Evolutionary conservation across 129 eudicot genomes (phyloP), one percentile per base, ranked within the genome.

Genomic region (Saussurea involucrata): DNA sequence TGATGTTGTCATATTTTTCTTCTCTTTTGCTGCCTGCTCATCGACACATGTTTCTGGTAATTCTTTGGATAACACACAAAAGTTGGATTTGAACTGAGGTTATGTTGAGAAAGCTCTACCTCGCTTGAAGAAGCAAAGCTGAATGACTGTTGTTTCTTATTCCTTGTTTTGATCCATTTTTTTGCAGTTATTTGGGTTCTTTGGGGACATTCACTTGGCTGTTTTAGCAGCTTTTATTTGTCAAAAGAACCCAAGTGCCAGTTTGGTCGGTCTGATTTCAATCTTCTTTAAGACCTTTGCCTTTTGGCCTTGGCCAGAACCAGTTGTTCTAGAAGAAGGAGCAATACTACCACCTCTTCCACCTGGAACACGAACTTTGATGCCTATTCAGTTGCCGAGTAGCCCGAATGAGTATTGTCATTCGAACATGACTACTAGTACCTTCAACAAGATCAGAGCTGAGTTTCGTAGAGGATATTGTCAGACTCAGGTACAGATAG

Each of bases 221-320:
- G 80, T 91, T 46, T 83, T 91, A 66, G 73, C 81, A 20, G 93
- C 97, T 55, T 76, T 84, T 60, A 37, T 88, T 70, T 88, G 91
- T 58, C 80, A 57, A 74, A 85, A 82, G 77, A 74, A 84, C 65
- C 91, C 87, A 55, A 64, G 68, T 77, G 81, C 80, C 12, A 79
- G 80, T 36, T 84, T 91, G 78, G 74, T 63, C 74, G 75, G 32
- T 60, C 76, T 88, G 42, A n/a, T 88, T 25, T 73, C 80, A 53
- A 74, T 74, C 29, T 91, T 91, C 81, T 88, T 88, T 37, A 61
- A 82, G 83, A 88, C 88, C 21, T 91, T 86, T 81, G 89, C 85
- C 72, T 75, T 76, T 63, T 91, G 93, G 97, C 78, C 87, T 46
- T 88, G 97, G 93, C 97, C 93, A 17, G 88, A 82, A 25, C 91